phyloP scores from a whole-genome alignment of 306 rosid species.

The Quercus berberidifolia region DNA sequence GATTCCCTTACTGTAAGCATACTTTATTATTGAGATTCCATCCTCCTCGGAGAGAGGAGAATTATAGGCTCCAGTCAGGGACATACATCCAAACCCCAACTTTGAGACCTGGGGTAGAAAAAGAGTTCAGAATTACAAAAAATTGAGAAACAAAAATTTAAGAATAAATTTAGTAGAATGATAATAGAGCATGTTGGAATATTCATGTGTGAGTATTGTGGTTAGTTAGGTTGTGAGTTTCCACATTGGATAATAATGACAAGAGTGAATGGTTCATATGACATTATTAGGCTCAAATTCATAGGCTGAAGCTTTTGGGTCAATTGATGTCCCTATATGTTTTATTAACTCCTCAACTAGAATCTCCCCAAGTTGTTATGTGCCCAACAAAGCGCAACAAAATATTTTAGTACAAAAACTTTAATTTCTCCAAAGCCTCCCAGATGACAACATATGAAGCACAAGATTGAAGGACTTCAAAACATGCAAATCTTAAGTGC shows the following conservation, averaged over 20 bases:
- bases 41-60: slow-evolving; percentile 25
- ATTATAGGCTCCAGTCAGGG: slow-evolving; percentile 26
- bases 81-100: slow-evolving; percentile 48
- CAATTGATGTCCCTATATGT: no score
- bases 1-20: slow-evolving; percentile 32
- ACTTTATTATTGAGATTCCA: slow-evolving; percentile 18
- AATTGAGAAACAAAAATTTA: not conserved
- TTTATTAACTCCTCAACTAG: no score
- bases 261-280: no score
- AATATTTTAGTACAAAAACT: not conserved
- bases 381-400: not conserved
- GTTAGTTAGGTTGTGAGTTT: no score
- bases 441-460: not conserved
- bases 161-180: not conserved
- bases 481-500: not conserved
- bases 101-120: slow-evolving; percentile 30
- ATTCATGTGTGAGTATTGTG: no score
- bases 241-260: no score
- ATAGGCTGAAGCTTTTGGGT: no score
- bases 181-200: not conserved
- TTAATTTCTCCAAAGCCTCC: no score
- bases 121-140: no score
- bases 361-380: no score
- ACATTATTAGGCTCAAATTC: no score
- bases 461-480: no score